A percentile compares a stretch with the other conserved stretches of the same genome.
Conservation (phyloP, 1,284 basidiomycete species). For the Ustanciosporium gigantosporum region DNA sequence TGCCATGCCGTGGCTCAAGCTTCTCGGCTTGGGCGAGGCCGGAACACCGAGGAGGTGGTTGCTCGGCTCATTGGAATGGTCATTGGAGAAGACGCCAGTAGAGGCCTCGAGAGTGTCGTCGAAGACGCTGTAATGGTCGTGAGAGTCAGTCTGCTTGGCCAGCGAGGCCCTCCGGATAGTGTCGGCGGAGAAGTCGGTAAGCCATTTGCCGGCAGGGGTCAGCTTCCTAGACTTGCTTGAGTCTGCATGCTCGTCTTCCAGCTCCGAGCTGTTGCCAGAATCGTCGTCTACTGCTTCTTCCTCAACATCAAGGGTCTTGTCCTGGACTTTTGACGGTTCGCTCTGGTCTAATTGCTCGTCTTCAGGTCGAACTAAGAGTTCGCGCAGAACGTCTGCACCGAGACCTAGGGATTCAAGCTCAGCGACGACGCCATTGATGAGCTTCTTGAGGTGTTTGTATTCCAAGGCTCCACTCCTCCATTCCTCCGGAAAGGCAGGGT, state of each 20-base stretch:
- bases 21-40: conserved; percentile 14
- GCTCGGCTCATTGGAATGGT: no score
- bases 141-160: no score
- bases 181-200: conserved; percentile 35
- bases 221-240: conserved; percentile 4
- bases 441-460: conserved; percentile 88
- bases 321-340: conserved; percentile 1
- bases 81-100: not conserved
- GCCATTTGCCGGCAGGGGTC: conserved; percentile 32
- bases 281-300: conserved; percentile 30
- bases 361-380: conserved; percentile 61
- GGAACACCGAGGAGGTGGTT: conserved; percentile 3
- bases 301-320: not conserved
- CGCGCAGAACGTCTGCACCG: conserved; percentile 68
- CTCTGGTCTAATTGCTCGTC: conserved; percentile 4
- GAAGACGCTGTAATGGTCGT: not conserved
- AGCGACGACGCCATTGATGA: conserved; percentile 81
- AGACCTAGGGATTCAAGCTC: conserved; percentile 82
- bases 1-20: conserved; percentile 16
- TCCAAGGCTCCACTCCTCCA: conserved; percentile 78
- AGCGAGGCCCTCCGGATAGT: conserved; percentile 25
- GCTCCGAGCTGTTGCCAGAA: conserved; percentile 27
- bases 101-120: not conserved
- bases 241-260: conserved; percentile 1
- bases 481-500: conserved; percentile 71